Evolutionary conservation across 2,329 filamentous ascomycete genomes (phyloP).

Genomic region (Fusarium sp.): DNA sequence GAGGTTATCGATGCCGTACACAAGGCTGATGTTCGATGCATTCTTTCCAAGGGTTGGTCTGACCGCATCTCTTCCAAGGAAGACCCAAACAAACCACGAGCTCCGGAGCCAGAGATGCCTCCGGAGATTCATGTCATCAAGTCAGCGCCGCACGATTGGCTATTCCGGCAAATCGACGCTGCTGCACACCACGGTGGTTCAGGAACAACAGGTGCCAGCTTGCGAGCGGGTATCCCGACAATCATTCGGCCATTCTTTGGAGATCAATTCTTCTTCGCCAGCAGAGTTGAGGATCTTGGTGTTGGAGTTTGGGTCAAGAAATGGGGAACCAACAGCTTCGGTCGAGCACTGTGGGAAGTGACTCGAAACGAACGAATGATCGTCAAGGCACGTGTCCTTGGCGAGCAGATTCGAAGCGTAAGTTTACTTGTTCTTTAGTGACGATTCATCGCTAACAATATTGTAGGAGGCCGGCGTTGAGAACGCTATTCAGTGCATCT

Average conservation of each 20-base stretch:
- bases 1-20: conserved; percentile 93
- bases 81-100: conserved; percentile 59
- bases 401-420: conserved; percentile 89
- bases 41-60: conserved; percentile 97
- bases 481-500: conserved; percentile 90
- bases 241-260: conserved; percentile 98
- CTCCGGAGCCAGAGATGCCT: conserved; percentile 75
- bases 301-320: conserved; percentile 92
- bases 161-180: conserved; percentile 93
- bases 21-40: conserved; percentile 93
- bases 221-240: conserved; percentile 91
- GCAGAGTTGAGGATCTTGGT: conserved; percentile 89
- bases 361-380: conserved; percentile 94
- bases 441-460: conserved; percentile 43
- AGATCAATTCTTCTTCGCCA: conserved; percentile 96
- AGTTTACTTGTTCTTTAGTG: conserved; percentile 43
- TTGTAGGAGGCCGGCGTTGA: conserved; percentile 88
- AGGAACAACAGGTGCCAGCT: conserved; percentile 92
- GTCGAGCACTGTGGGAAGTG: conserved; percentile 89
- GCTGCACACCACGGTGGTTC: conserved; percentile 95
- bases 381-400: conserved; percentile 82
- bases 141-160: conserved; percentile 94
- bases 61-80: conserved; percentile 74
- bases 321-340: conserved; percentile 87
- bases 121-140: conserved; percentile 89